phyloP scores from a whole-genome alignment of 164 flowering plant species.

The Akebia trifoliata region DNA sequence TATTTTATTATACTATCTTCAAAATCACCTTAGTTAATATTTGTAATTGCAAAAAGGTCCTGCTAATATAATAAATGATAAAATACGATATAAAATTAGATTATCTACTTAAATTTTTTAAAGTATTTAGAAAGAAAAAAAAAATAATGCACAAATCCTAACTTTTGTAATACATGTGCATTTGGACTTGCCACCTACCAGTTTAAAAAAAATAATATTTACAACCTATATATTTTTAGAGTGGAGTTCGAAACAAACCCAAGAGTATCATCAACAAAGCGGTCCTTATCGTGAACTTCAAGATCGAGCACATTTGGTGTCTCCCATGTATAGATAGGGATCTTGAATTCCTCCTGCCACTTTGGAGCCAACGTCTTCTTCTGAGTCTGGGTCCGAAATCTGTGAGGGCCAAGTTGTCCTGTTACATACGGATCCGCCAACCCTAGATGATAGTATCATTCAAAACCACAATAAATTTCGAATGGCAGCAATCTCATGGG shows the following conservation, averaged over 20 bases:
- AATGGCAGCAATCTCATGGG: neutral
- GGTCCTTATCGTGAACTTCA: conserved; percentile 90
- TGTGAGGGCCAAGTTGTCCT: conserved; percentile 71
- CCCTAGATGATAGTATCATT: conserved; percentile 48
- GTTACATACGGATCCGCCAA: conserved; percentile 97
- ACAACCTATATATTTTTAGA: neutral
- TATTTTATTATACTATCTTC: too few species aligned
- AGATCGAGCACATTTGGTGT: conserved; percentile 52
- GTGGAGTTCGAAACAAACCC: conserved; percentile 51
- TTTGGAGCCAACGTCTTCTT: conserved; percentile 78
- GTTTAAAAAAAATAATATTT: too few species aligned
- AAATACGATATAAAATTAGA: too few species aligned
- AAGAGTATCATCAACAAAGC: conserved; percentile 66
- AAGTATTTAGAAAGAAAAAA: too few species aligned
- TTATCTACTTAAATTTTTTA: too few species aligned
- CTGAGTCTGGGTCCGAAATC: conserved; percentile 67
- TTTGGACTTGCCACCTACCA: too few species aligned
- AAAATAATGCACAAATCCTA: too few species aligned
- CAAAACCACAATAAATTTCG: conserved; percentile 1
- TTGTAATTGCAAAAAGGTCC: too few species aligned
- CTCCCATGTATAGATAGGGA: conserved; percentile 83
- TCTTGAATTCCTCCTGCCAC: conserved; percentile 90
- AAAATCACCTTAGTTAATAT: too few species aligned
- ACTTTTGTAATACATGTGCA: too few species aligned
- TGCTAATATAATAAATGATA: too few species aligned